Evolutionary conservation across 139 green algal species (phyloP), one percentile per base, ranked within the genome.

Genomic region (Chlorella sp.): DNA sequence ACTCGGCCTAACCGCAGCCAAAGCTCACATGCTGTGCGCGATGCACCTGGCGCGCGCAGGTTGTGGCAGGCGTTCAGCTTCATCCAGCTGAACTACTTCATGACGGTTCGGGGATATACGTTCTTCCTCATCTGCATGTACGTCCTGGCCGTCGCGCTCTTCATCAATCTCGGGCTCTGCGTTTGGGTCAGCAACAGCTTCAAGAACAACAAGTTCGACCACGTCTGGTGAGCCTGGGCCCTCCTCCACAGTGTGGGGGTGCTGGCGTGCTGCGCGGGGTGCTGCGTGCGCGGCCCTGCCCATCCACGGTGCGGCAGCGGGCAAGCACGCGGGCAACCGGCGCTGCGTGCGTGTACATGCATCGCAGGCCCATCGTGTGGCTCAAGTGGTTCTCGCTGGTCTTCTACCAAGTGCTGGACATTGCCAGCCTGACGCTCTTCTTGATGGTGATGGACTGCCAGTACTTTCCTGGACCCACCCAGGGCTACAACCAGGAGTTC

Each of bases 71-170:
- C n/a, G 2, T 55, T 69, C 2, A 30, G 2, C 2, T 74, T 62
- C 59, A 69, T 67, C 50, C 63, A 63, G 50, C 60, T 66, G 23
- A 66, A 73, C 32, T 33, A 67, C 22, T 62, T 68, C 68, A 55
- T 67, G n/a, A 33, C 27, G n/a, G 31, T 5, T 0, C 49, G 42
- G 30, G 77, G 77, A 35, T 64, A 64, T 20, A 64, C 55, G 22
- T 64, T 64, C 55, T 64, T 64, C 24, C 55, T 64, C 55, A 30
- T 30, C 55, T 64, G 55, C 55, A 64, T 64, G 55, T 64, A 64
- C 55, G 24, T 64, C 24, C 55, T 64, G 55, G 55, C 55, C 55
- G 55, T 64, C 24, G 20, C 22, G 14, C 24, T 64, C 14, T 27
- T 29, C 6, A 20, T 20, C 55, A 64, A 64, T 20, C 55, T 64